phyloP scores from a whole-genome alignment of 495 filamentous ascomycete genomes.

The Penicillium bovifimosum region DNA sequence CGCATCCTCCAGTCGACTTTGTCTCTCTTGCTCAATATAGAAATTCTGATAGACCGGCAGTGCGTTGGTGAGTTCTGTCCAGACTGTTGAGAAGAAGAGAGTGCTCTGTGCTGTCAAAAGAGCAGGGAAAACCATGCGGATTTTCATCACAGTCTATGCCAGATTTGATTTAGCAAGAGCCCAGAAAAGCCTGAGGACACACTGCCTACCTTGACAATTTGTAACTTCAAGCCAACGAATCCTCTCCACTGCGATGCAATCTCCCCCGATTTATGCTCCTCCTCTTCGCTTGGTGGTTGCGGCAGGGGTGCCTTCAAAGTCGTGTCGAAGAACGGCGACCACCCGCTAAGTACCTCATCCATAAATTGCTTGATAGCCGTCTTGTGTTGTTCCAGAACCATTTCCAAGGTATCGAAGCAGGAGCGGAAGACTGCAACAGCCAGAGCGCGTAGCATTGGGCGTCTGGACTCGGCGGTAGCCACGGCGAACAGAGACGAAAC shows the following conservation, averaged over 20 bases:
- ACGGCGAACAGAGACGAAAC: conserved; percentile 77
- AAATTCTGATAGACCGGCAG: conserved; percentile 67
- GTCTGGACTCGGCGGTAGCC: conserved; percentile 67
- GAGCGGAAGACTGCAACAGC: conserved; percentile 83
- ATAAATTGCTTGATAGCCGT: conserved; percentile 80
- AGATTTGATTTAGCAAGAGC: conserved; percentile 5
- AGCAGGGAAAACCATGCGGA: conserved; percentile 74
- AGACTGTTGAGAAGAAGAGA: conserved; percentile 74
- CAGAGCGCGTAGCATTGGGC: conserved; percentile 68
- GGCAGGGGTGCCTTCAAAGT: conserved; percentile 68
- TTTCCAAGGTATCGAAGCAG: conserved; percentile 91
- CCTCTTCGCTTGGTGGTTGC: conserved; percentile 50
- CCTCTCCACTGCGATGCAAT: conserved; percentile 61
- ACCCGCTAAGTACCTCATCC: conserved; percentile 71
- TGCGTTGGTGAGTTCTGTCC: conserved; percentile 73
- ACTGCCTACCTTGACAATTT: conserved; percentile 67
- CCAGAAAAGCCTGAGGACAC: not conserved
- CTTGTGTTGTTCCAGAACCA: conserved; percentile 88
- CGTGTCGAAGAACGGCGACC: conserved; percentile 81
- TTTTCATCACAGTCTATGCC: conserved; percentile 75
- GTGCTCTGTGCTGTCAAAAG: conserved; percentile 75
- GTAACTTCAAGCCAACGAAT: conserved; percentile 78
- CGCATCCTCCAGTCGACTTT: conserved; percentile 82
- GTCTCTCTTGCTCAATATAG: conserved; percentile 78
- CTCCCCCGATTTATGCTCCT: conserved; percentile 46